Percentiles rank a stretch among this genome's conserved stretches.
Conservation (phyloP, 345 rosid genomes). For the Corymbia maculata region DNA sequence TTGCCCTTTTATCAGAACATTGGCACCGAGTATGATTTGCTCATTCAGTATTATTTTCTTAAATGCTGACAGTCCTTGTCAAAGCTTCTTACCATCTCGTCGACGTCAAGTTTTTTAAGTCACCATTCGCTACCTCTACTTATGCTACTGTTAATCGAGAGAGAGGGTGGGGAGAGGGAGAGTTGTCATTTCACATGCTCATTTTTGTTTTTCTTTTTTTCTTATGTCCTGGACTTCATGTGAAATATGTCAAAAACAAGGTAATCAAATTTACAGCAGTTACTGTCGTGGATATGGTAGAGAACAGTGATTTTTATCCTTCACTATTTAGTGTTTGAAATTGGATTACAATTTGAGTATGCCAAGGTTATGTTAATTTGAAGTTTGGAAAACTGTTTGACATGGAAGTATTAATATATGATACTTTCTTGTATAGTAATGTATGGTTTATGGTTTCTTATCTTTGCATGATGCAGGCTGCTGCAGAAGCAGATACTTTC, state of each 20-base stretch:
- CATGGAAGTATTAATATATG: background rate
- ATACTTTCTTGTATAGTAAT: background rate
- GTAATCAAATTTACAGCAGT: background rate
- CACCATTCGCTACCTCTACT: background rate
- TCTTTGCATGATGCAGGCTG: constrained; percentile 32
- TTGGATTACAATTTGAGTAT: background rate
- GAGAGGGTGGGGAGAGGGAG: background rate
- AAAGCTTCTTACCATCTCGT: background rate
- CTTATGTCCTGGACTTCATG: background rate
- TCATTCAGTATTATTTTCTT: background rate
- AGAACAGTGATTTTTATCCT: background rate
- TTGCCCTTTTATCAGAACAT: background rate
- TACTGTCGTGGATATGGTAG: background rate
- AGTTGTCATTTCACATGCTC: background rate
- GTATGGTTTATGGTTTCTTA: background rate
- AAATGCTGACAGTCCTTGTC: background rate
- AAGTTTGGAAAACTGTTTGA: background rate
- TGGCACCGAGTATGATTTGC: background rate
- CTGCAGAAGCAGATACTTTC: constrained; percentile 88
- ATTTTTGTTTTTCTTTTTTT: background rate
- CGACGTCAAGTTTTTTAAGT: background rate
- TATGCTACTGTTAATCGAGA: background rate
- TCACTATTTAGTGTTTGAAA: background rate
- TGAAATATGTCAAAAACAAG: background rate
- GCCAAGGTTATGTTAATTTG: background rate